Conservation (phyloP, 768 basidiomycete genomes). For the Pleurotus platypus region DNA sequence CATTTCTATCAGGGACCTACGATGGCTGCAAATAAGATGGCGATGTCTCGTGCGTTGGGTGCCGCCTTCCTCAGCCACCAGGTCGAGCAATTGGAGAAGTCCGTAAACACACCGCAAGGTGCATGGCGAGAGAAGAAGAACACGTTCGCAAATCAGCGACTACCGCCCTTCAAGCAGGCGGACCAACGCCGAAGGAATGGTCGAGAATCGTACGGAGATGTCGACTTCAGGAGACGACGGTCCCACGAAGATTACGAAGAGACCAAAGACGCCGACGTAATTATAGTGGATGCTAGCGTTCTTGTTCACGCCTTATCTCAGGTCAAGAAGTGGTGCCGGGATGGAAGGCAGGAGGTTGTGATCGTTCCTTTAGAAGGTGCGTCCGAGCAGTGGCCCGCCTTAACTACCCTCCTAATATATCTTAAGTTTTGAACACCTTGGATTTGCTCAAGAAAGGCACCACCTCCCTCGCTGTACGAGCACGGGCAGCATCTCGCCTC, state of each 20-base stretch:
- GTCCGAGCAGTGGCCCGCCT: slow-evolving; percentile 16
- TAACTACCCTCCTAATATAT: not conserved
- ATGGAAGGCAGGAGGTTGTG: slow-evolving; percentile 72
- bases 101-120: slow-evolving; percentile 53
- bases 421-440: slow-evolving; percentile 80
- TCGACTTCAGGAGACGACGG: slow-evolving; percentile 18
- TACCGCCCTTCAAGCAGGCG: not conserved
- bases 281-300: slow-evolving; percentile 81
- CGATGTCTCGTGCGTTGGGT: slow-evolving; percentile 84
- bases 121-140: slow-evolving; percentile 56
- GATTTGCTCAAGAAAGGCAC: slow-evolving; percentile 93
- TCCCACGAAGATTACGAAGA: slow-evolving; percentile 26
- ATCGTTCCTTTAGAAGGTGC: slow-evolving; percentile 88
- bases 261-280: slow-evolving; percentile 65
- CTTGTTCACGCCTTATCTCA: slow-evolving; percentile 74
- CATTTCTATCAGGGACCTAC: slow-evolving; percentile 18
- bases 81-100: slow-evolving; percentile 83
- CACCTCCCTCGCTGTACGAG: slow-evolving; percentile 71
- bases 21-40: slow-evolving; percentile 51
- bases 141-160: not conserved
- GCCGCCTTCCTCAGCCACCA: slow-evolving; percentile 86
- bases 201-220: slow-evolving; percentile 11
- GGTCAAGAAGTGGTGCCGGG: slow-evolving; percentile 79
- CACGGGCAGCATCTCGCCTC: slow-evolving; percentile 83
- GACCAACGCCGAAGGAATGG: slow-evolving; percentile 5